Evolutionary conservation across 2,329 filamentous ascomycete genomes (phyloP).

Genomic region (Penicillium sumatraense): DNA sequence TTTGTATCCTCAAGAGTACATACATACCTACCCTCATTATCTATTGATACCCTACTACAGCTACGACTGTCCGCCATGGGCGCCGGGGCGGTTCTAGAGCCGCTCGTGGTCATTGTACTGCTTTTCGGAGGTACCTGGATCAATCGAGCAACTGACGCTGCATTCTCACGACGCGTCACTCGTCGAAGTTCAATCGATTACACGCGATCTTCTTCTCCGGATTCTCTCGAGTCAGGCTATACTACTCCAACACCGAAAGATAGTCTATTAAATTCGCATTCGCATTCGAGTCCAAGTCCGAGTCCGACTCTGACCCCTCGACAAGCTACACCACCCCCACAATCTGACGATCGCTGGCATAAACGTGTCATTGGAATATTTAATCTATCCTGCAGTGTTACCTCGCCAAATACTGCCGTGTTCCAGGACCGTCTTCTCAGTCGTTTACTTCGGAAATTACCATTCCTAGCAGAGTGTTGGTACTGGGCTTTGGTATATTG

Average conservation of each 20-base stretch:
- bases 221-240: slow-evolving; percentile 46
- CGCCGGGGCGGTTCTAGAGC: slow-evolving; percentile 63
- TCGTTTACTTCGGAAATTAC: slow-evolving; percentile 67
- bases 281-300: too few relatives aligned
- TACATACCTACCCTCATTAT: neutral
- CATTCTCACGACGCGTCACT: slow-evolving; percentile 17
- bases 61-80: too few relatives aligned
- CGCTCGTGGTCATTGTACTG: slow-evolving; percentile 63
- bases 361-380: slow-evolving; percentile 55
- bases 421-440: slow-evolving; percentile 66
- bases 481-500: slow-evolving; percentile 79
- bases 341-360: slow-evolving; percentile 54
- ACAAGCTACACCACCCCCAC: slow-evolving; percentile 44
- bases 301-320: too few relatives aligned
- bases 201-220: slow-evolving; percentile 38
- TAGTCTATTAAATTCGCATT: too few relatives aligned
- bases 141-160: slow-evolving; percentile 55
- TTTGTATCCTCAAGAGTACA: too few relatives aligned
- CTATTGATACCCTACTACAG: neutral
- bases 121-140: slow-evolving; percentile 66
- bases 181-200: slow-evolving; percentile 25
- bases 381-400: slow-evolving; percentile 53
- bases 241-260: slow-evolving; percentile 43
- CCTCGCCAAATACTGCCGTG: slow-evolving; percentile 64
- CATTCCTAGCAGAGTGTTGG: slow-evolving; percentile 76